These are phyloP conservation scores for Kwoniella dejecticola DNA, from an alignment of 768 basidiomycete genomes.

Conservation along the genomic window DNA sequence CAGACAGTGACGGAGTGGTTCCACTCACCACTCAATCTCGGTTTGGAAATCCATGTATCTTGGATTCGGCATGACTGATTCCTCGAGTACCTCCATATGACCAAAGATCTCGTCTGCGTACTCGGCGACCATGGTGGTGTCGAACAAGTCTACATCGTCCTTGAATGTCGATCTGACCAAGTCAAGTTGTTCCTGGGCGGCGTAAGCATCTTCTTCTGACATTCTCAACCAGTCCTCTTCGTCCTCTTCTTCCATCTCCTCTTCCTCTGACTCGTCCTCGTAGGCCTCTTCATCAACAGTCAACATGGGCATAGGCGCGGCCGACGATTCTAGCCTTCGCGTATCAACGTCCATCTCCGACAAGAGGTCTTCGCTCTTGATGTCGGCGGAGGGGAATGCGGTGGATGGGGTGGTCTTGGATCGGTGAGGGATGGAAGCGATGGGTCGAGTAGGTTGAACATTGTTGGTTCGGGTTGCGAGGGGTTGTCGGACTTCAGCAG, in stretches of 20 bases:
- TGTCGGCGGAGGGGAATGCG: slow-evolving; percentile 19
- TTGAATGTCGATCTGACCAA: slow-evolving; percentile 67
- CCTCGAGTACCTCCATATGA: slow-evolving; percentile 94
- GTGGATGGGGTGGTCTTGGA: slow-evolving; percentile 32
- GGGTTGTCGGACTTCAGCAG: slow-evolving; percentile 38
- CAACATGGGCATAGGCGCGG: slow-evolving; percentile 59
- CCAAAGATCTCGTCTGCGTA: slow-evolving; percentile 98
- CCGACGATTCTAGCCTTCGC: slow-evolving; percentile 65
- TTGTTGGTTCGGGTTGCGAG: slow-evolving; percentile 36
- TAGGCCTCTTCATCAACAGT: slow-evolving; percentile 57
- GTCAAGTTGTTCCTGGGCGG: slow-evolving; percentile 61
- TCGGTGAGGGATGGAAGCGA: slow-evolving; percentile 44
- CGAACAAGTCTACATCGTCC: slow-evolving; percentile 73
- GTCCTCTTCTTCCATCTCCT: slow-evolving; percentile 52
- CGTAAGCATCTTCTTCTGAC: slow-evolving; percentile 49
- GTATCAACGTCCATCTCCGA: slow-evolving; percentile 50
- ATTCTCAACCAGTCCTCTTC: slow-evolving; percentile 58
- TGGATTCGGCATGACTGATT: slow-evolving; percentile 73
- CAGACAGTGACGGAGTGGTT: neutral
- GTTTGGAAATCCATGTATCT: slow-evolving; percentile 92
- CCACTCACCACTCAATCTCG: slow-evolving; percentile 66
- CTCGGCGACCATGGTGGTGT: slow-evolving; percentile 96
- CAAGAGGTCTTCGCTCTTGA: slow-evolving; percentile 31
- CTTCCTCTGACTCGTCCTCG: slow-evolving; percentile 48
- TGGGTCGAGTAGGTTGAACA: slow-evolving; percentile 33